Evolutionary conservation across 2,329 filamentous ascomycete species (phyloP), one percentile per base, ranked within the genome.

Genomic region (Colletotrichum graminicola): DNA sequence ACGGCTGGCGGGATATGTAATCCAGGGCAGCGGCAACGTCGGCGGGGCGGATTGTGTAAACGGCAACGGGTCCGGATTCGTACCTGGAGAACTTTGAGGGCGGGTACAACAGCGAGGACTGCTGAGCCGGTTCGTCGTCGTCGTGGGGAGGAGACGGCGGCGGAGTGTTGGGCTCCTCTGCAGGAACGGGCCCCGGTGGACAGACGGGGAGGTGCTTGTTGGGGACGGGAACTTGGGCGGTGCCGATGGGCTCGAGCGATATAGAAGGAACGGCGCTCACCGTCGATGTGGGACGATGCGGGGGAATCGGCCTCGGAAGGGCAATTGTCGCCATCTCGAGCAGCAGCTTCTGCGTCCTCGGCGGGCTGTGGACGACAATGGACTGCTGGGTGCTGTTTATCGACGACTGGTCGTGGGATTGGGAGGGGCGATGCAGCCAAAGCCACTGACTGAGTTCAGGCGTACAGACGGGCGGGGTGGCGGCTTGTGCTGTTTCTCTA

Each of bases 131-230:
- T 56, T 87, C 79, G 64, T 88, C 87, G 64, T 88, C 87, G 18
- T 90, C 92, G 14, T 61, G 70, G 29, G 71, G 65, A 47, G 72
- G 65, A 32, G 93, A 94, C 21, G 89, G 86, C 10, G 90, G 90
- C 60, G 90, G 90, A 41, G 91, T 90, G 76, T 88, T 86, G 59
- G 88, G 86, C 71, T 85, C 87, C 76, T 85, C 84, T 65, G 80
- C 82, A 59, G 80, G 85, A 74, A 84, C 89, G 73, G 93, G 92
- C 1, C 94, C 94, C 1, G 94, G 90, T n/a, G 94, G 92, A 82
- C 94, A 97, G 76, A 92, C 85, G n/a, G 95, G 94, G 32, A 97
- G 86, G 81, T 97, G 94, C 81, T 96, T 97, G 83, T 97, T 97
- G 12, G 94, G 94, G 32, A 96, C 61, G 77, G 76, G n/a, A 79